Base-by-base conservation (phyloP, 345 rosid genomes). In the Ceriops zippeliana region DNA sequence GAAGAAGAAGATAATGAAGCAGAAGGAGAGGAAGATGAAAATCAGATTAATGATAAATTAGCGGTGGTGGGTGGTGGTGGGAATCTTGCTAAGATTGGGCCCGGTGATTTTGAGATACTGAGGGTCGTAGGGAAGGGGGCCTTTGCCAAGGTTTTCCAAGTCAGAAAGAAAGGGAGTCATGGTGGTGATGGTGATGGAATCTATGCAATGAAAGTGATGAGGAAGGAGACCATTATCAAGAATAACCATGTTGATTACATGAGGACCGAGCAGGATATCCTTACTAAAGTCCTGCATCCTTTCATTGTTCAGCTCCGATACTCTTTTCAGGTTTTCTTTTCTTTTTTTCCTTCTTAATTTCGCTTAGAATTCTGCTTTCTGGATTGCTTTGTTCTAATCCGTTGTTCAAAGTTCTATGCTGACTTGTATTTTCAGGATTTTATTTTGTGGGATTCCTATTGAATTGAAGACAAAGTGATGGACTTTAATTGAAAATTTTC, bases 151-250 rank as follows among this genome's bases (percentile, higher is more conserved):
- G 93, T 85, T 65, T 88, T 86, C 72, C 89, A 70, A 60, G 93
- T 89, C 65, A 85, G 82, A 75, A 82, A 75, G 63, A 86, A 73
- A 38, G 78, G 66, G 30, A 52, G 35, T 35, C 7, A 8, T 11
- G 27, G 21, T 13, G 79, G n/a, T 20, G 78, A 51, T 35, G 79
- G 77, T 11, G 93, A 89, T 79, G 90, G 90, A 71, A 73, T 89
- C 58, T 89, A 70, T 70, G 90, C 90, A 1, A 89, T 89, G 89
- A 89, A 89, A 78, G 93, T 89, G 53, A 89, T 89, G 93, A 83
- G 84, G 72, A 89, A 89, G 58, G 84, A 83, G 5, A 78, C 75
- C 26, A 86, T 88, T 21, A 86, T 88, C 19, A 86, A 79, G 78
- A 88, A 86, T 83, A 86, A 86, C 62, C 93, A 89, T 75, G 86